A percentile compares a stretch with the other conserved stretches of the same genome.
phyloP scores from a whole-genome alignment of 2,329 filamentous ascomycete genomes.

The Emmonsiellopsis sp. region DNA sequence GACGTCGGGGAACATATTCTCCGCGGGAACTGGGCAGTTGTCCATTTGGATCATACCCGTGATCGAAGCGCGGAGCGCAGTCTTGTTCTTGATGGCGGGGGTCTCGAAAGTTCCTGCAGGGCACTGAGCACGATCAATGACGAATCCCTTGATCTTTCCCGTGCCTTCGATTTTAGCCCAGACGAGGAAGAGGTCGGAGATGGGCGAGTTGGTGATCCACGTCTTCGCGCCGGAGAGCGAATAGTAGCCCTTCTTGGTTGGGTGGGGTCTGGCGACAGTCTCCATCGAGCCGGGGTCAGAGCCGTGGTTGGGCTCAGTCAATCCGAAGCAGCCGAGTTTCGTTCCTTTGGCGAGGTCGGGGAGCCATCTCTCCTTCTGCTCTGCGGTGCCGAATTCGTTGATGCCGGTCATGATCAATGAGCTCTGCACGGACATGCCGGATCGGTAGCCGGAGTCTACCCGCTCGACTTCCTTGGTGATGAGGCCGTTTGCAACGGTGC shows the following conservation, averaged over 20 bases:
- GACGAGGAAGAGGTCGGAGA: slow-evolving; percentile 72
- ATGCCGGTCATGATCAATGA: slow-evolving; percentile 92
- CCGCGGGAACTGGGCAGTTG: slow-evolving; percentile 74
- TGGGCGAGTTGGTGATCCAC: slow-evolving; percentile 93
- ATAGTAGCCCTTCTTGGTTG: slow-evolving; percentile 73
- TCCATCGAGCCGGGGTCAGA: slow-evolving; percentile 90
- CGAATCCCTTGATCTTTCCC: slow-evolving; percentile 87
- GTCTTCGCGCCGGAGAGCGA: slow-evolving; percentile 77
- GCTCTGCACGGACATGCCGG: slow-evolving; percentile 87
- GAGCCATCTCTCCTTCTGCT: slow-evolving; percentile 78
- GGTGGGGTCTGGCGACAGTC: slow-evolving; percentile 73
- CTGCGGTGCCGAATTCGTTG: slow-evolving; percentile 73
- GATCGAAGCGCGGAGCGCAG: slow-evolving; percentile 80
- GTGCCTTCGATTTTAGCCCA: slow-evolving; percentile 92
- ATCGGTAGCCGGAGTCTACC: slow-evolving; percentile 84
- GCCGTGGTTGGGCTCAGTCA: slow-evolving; percentile 89
- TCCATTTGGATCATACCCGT: slow-evolving; percentile 98
- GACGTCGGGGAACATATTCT: slow-evolving; percentile 88
- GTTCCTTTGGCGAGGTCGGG: slow-evolving; percentile 75
- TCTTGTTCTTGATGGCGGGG: slow-evolving; percentile 90
- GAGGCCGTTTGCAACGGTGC: slow-evolving; percentile 77
- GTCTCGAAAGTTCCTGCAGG: slow-evolving; percentile 85
- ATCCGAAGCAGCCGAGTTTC: slow-evolving; percentile 73
- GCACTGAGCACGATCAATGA: slow-evolving; percentile 77
- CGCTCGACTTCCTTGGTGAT: slow-evolving; percentile 86